phyloP scores from a whole-genome alignment of 441 rosid genomes.

The Viola pubescens region DNA sequence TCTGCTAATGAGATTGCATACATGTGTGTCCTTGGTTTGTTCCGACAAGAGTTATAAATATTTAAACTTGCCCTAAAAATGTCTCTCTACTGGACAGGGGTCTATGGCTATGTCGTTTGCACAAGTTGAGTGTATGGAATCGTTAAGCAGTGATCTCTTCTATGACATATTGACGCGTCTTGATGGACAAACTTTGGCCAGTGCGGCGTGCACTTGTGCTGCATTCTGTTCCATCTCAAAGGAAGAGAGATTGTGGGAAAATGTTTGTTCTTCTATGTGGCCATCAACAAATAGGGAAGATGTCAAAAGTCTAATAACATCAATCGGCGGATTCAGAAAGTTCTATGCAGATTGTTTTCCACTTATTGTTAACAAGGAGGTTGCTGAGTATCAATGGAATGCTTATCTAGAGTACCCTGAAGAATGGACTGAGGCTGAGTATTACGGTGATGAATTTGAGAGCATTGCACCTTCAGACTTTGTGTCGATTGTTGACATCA shows the following conservation, averaged over 20 bases:
- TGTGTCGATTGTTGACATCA: constrained; percentile 56
- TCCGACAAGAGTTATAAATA: too few relatives aligned
- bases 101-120: constrained; percentile 25
- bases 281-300: constrained; percentile 61
- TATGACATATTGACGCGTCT: constrained; percentile 69
- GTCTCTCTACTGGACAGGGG: constrained; percentile 16
- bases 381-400: constrained; percentile 42
- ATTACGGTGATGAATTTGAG: constrained; percentile 54
- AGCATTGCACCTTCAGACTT: constrained; percentile 49
- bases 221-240: constrained; percentile 57
- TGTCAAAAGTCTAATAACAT: constrained; percentile 46
- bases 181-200: constrained; percentile 66
- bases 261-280: constrained; percentile 69
- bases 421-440: constrained; percentile 73
- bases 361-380: constrained; percentile 61
- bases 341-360: constrained; percentile 72
- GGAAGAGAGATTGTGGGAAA: constrained; percentile 67
- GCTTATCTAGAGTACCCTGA: constrained; percentile 45
- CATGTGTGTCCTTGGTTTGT: too few relatives aligned
- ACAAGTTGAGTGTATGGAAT: constrained; percentile 33
- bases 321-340: constrained; percentile 62
- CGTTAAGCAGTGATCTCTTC: constrained; percentile 51
- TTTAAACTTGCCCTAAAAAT: not conserved
- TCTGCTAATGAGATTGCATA: too few relatives aligned
- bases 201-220: constrained; percentile 63